A percentile compares a stretch with the other conserved stretches of the same genome.
Evolutionary conservation across 2,329 filamentous ascomycete species (phyloP).

Genomic region (Microdochium nivale): DNA sequence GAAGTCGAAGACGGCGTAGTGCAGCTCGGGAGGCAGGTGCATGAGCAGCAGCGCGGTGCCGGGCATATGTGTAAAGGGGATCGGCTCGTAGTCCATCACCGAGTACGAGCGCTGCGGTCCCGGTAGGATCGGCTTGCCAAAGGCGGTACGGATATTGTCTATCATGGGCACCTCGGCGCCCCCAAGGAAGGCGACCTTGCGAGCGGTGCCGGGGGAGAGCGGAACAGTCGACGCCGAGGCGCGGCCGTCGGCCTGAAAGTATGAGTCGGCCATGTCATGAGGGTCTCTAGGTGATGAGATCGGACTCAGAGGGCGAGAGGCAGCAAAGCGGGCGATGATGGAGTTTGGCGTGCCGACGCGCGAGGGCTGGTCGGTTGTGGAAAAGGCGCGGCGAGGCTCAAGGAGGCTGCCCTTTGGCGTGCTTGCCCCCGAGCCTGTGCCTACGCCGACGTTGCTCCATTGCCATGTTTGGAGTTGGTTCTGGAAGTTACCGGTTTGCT

Average conservation of each 20-base stretch:
- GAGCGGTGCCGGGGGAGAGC: not conserved
- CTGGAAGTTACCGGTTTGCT: constrained; percentile 1
- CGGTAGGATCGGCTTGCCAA: constrained; percentile 17
- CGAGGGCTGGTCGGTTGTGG: constrained; percentile 15
- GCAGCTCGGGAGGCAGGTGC: constrained; percentile 50
- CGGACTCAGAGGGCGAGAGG: constrained; percentile 6
- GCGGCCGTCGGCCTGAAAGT: not conserved
- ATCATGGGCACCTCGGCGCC: not conserved
- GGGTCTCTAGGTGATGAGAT: constrained; percentile 10
- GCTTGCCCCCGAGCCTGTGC: not conserved
- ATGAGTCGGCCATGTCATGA: not conserved
- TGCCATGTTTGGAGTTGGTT: constrained; percentile 2
- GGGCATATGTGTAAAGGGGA: constrained; percentile 39
- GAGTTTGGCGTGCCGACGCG: not conserved
- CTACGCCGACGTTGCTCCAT: not conserved
- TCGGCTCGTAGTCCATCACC: constrained; percentile 50
- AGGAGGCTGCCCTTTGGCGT: constrained; percentile 7
- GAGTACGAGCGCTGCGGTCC: constrained; percentile 49
- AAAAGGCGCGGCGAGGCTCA: constrained; percentile 19
- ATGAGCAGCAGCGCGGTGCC: constrained; percentile 36
- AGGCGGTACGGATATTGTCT: not conserved
- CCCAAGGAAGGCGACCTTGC: not conserved
- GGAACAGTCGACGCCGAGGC: not conserved
- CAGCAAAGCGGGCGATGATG: not conserved
- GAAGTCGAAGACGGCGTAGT: constrained; percentile 51